A percentile compares a stretch with the other conserved stretches of the same genome.
Evolutionary conservation across 345 rosid species (phyloP).

Genomic region (Eucalyptus pumila): DNA sequence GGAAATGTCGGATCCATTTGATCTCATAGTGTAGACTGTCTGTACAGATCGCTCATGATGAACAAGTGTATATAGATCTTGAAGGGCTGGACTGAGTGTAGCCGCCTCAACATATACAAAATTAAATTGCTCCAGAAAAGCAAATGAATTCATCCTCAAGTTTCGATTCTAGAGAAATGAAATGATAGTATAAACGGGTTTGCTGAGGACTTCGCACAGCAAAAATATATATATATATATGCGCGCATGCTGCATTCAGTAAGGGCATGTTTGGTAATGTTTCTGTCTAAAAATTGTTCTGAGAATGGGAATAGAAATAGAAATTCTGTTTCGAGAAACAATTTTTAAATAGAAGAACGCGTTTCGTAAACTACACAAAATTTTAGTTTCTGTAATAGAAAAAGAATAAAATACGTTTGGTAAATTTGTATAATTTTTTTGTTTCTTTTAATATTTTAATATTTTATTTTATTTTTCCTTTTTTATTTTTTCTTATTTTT

Average conservation of each 20-base stretch:
- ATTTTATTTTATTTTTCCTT: too few relatives aligned
- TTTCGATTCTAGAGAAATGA: neutral
- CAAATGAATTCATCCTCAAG: neutral
- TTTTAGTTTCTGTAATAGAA: too few relatives aligned
- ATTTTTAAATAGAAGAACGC: too few relatives aligned
- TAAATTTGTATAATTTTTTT: too few relatives aligned
- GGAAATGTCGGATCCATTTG: neutral
- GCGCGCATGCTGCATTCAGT: neutral
- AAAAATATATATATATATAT: neutral
- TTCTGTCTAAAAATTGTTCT: too few relatives aligned
- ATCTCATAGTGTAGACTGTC: neutral
- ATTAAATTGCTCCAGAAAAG: neutral
- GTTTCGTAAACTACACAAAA: too few relatives aligned
- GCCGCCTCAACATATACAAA: neutral
- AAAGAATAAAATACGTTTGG: too few relatives aligned
- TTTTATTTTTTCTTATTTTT: too few relatives aligned
- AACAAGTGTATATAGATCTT: neutral
- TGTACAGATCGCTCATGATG: neutral
- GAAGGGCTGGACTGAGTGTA: neutral
- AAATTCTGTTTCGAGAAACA: too few relatives aligned
- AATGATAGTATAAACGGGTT: neutral
- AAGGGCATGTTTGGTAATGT: too few relatives aligned
- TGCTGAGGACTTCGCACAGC: neutral
- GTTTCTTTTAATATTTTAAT: too few relatives aligned
- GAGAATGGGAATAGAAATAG: too few relatives aligned